Evolutionary conservation across 371 early-diverging fungal species (phyloP).

Genomic region (Blastocladiella emersonii): DNA sequence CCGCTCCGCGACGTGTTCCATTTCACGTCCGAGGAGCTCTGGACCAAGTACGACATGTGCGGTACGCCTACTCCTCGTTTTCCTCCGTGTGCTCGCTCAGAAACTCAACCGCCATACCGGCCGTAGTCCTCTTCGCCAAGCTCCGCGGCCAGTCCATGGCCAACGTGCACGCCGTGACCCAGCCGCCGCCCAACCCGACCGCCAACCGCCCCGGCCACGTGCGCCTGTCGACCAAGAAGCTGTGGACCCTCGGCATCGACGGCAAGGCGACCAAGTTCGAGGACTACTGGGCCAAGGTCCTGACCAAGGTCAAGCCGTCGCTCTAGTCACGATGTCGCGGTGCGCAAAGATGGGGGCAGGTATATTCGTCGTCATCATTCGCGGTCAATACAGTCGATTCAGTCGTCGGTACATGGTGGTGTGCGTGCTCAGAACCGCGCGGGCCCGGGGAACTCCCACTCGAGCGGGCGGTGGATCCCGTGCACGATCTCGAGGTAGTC

Average conservation of each 20-base stretch:
- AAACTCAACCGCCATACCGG: not conserved
- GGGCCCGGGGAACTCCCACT: constrained; percentile 49
- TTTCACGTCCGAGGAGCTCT: constrained; percentile 43
- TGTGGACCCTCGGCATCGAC: constrained; percentile 12
- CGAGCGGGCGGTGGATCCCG: constrained; percentile 42
- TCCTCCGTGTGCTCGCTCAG: not conserved
- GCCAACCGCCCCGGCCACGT: constrained; percentile 19
- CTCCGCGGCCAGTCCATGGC: constrained; percentile 7
- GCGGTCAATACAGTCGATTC: no score
- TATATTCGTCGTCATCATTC: no score
- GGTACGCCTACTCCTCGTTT: constrained; percentile 22
- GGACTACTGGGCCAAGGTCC: not conserved
- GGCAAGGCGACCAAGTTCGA: not conserved
- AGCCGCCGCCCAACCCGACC: constrained; percentile 13
- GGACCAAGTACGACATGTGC: constrained; percentile 69
- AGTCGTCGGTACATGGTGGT: no score
- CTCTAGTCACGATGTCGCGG: not conserved
- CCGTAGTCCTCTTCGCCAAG: constrained; percentile 10
- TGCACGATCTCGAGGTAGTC: constrained; percentile 55
- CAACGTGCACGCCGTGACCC: constrained; percentile 14
- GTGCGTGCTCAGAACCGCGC: not conserved
- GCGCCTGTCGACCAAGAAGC: constrained; percentile 15
- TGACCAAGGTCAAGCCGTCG: not conserved
- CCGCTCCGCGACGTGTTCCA: constrained; percentile 49
- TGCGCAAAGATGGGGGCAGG: no score